Percentiles rank a stretch among this genome's conserved stretches.
Conservation (phyloP, 1,284 basidiomycete species). For the Cystobasidium pallidum region DNA sequence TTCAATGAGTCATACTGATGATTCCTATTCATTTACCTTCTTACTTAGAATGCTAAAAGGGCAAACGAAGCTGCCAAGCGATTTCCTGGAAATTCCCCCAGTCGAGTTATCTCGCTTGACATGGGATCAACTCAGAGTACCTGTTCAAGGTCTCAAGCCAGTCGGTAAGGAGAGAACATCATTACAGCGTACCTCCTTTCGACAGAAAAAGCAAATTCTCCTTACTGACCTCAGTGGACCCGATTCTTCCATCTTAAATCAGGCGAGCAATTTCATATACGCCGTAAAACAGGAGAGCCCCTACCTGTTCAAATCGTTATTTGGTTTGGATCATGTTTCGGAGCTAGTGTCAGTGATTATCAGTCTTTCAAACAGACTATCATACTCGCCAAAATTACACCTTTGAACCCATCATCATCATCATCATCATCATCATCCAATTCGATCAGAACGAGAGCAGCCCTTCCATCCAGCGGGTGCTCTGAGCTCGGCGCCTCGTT, state of each 20-base stretch:
- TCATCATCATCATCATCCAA: background rate
- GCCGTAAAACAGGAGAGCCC: background rate
- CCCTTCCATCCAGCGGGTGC: background rate
- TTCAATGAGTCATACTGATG: too few relatives aligned
- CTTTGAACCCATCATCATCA: background rate
- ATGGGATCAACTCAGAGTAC: background rate
- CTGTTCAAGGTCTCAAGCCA: background rate
- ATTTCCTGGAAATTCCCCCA: background rate
- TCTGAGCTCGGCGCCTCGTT: background rate
- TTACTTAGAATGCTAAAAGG: background rate
- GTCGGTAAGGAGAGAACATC: too few relatives aligned
- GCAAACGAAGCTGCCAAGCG: background rate
- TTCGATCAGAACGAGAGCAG: background rate
- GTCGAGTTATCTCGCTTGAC: background rate
- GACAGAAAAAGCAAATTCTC: too few relatives aligned
- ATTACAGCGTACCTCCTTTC: too few relatives aligned
- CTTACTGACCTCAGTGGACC: too few relatives aligned
- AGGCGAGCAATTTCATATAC: conserved; percentile 22
- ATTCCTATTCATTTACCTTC: too few relatives aligned
- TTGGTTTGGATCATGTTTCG: conserved; percentile 29
- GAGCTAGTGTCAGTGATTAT: conserved; percentile 1
- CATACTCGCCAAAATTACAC: conserved; percentile 18
- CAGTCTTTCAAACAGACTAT: conserved; percentile 9
- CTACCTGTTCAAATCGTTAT: conserved; percentile 15
- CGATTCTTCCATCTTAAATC: too few relatives aligned